A percentile compares a stretch with the other conserved stretches of the same genome.
Conservation (phyloP, 768 basidiomycete species). For the Agrocybe pediades region DNA sequence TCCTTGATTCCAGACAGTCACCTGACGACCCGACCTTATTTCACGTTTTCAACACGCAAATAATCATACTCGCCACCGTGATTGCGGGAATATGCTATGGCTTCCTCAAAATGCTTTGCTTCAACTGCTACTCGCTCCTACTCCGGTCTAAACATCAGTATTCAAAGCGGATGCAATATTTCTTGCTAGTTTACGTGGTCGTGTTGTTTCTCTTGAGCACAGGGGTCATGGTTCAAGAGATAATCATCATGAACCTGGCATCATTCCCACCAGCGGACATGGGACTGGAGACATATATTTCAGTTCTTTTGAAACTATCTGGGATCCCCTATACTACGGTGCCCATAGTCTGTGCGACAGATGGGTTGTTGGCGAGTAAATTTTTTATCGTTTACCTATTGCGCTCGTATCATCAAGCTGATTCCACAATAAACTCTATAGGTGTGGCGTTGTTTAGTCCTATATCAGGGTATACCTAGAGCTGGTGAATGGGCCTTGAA, state of each 20-base stretch:
- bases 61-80: too few species aligned
- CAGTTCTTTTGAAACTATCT: not conserved
- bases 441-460: conserved; percentile 5
- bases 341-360: not conserved
- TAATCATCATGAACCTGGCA: not conserved
- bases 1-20: too few species aligned
- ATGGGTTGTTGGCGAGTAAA: not conserved
- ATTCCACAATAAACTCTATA: not conserved
- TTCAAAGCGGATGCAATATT: not conserved
- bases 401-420: not conserved
- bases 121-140: too few species aligned
- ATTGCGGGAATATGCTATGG: too few species aligned
- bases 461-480: not conserved
- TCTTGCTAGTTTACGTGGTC: not conserved
- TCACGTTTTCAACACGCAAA: too few species aligned
- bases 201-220: not conserved
- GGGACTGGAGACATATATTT: too few species aligned
- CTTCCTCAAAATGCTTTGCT: too few species aligned
- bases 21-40: too few species aligned
- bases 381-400: not conserved
- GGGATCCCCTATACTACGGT: not conserved
- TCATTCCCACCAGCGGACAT: not conserved
- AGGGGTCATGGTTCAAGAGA: not conserved
- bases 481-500: not conserved
- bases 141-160: not conserved